Evolutionary conservation across 2,329 filamentous ascomycete species (phyloP).

Genomic region (Pestalotiopsis sp.): DNA sequence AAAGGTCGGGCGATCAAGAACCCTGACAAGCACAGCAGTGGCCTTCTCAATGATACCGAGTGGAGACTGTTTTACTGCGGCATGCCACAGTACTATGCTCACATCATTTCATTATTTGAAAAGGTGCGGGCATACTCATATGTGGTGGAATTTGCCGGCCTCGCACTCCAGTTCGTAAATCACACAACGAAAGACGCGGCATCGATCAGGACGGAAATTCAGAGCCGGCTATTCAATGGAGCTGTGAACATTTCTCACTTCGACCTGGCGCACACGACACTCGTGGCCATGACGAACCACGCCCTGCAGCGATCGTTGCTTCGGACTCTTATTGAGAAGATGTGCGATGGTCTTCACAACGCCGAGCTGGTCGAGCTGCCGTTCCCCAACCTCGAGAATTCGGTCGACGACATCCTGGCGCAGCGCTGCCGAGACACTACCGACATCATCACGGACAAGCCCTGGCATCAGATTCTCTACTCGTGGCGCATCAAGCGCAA

Average conservation of each 20-base stretch:
- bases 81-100: conserved; percentile 81
- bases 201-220: conserved; percentile 67
- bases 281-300: conserved; percentile 72
- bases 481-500: conserved; percentile 83
- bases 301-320: conserved; percentile 75
- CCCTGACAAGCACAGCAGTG: conserved; percentile 58
- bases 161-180: conserved; percentile 69
- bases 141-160: conserved; percentile 80
- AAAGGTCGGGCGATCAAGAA: conserved; percentile 47
- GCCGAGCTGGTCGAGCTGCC: conserved; percentile 74
- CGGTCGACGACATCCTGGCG: conserved; percentile 78
- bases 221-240: conserved; percentile 82
- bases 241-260: conserved; percentile 80
- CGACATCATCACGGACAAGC: conserved; percentile 65
- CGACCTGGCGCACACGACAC: conserved; percentile 78
- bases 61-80: conserved; percentile 72
- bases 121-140: conserved; percentile 75
- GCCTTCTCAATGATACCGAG: conserved; percentile 76
- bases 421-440: conserved; percentile 70
- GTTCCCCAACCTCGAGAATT: conserved; percentile 75
- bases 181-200: conserved; percentile 33
- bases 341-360: conserved; percentile 69
- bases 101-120: conserved; percentile 83
- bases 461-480: conserved; percentile 89
- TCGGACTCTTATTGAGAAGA: conserved; percentile 67